Conservation (phyloP, 345 rosid genomes). For the Eucalyptus microcorys region DNA sequence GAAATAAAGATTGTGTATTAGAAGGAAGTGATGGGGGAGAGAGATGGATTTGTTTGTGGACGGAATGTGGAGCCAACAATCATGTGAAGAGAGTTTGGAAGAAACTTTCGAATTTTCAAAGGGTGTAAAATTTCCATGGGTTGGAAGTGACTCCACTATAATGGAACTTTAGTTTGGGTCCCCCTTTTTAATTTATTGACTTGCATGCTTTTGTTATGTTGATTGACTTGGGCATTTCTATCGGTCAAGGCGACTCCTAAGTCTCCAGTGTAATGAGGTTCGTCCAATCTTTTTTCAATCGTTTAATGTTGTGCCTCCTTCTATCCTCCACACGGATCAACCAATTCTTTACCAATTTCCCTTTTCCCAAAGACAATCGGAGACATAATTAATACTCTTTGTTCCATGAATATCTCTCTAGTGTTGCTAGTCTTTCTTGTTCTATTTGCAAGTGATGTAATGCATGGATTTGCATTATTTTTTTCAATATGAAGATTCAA, state of each 20-base stretch:
- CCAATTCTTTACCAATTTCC: neutral
- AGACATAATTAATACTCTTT: too few relatives aligned
- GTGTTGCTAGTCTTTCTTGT: too few relatives aligned
- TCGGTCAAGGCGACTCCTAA: neutral
- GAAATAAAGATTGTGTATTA: too few relatives aligned
- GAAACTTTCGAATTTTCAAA: neutral
- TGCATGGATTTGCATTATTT: too few relatives aligned
- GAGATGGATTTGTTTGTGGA: neutral
- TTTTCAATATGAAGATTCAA: too few relatives aligned
- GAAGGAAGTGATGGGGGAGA: neutral
- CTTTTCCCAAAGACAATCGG: neutral
- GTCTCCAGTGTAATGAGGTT: neutral
- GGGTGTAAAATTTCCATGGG: neutral
- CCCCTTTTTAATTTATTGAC: neutral
- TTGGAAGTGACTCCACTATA: neutral
- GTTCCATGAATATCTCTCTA: too few relatives aligned
- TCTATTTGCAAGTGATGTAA: too few relatives aligned
- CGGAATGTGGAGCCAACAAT: too few relatives aligned
- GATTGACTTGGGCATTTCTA: neutral
- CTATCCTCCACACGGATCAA: neutral
- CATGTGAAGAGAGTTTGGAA: neutral
- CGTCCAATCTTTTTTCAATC: neutral
- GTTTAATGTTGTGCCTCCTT: neutral
- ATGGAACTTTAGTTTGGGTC: neutral
- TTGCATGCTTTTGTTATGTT: neutral